Conservation (phyloP, 2,329 filamentous ascomycete genomes). For the Teratosphaeriaceae sp. region DNA sequence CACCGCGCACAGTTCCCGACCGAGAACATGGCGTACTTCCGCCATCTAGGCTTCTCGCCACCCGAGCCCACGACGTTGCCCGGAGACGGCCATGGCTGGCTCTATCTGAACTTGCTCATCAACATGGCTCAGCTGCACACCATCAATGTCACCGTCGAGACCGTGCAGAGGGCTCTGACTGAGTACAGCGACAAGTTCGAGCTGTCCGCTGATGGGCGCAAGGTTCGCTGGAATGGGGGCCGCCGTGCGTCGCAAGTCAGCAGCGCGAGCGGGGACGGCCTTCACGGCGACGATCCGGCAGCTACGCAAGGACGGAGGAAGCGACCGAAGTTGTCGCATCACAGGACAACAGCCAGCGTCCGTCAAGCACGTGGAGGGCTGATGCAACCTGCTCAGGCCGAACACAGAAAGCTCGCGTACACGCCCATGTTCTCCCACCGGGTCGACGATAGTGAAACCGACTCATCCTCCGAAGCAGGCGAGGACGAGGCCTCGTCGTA, state of each 20-base stretch:
- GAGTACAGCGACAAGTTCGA: slow-evolving; percentile 71
- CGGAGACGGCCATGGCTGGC: slow-evolving; percentile 66
- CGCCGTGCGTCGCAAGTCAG: slow-evolving; percentile 50
- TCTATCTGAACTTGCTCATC: slow-evolving; percentile 73
- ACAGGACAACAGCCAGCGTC: slow-evolving; percentile 12
- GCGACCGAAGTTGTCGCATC: slow-evolving; percentile 21
- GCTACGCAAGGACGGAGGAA: slow-evolving; percentile 17
- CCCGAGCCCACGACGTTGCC: slow-evolving; percentile 50
- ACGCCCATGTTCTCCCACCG: slow-evolving; percentile 43
- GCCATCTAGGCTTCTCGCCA: slow-evolving; percentile 62
- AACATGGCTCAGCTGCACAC: slow-evolving; percentile 82
- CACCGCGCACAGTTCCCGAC: slow-evolving; percentile 66
- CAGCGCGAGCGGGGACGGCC: slow-evolving; percentile 11
- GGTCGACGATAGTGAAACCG: slow-evolving; percentile 35
- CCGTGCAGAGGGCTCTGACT: slow-evolving; percentile 64
- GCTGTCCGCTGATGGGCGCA: slow-evolving; percentile 67
- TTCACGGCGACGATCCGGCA: no score
- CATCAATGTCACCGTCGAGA: slow-evolving; percentile 71
- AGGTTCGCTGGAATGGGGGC: slow-evolving; percentile 73
- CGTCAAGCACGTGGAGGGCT: slow-evolving; percentile 3
- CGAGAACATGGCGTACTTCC: slow-evolving; percentile 75
- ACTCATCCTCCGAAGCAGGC: slow-evolving; percentile 28
- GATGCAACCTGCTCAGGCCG: slow-evolving; percentile 11
- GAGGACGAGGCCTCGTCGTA: slow-evolving; percentile 30
- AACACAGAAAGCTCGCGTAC: slow-evolving; percentile 35